phyloP scores from a whole-genome alignment of 2,329 filamentous ascomycete genomes.

The Scedosporium minutisporum region DNA sequence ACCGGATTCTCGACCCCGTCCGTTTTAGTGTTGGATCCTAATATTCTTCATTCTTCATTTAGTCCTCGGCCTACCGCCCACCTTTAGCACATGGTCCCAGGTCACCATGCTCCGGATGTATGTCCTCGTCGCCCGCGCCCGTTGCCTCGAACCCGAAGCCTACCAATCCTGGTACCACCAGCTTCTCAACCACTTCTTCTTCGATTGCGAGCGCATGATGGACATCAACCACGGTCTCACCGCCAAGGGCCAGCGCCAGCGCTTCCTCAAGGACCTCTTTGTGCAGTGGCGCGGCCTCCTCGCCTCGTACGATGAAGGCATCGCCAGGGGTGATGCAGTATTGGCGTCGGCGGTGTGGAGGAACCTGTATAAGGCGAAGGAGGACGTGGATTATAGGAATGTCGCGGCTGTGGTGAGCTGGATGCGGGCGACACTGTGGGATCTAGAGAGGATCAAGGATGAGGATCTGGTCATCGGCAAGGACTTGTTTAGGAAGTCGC shows the following conservation, averaged over 20 bases:
- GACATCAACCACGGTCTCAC: constrained; percentile 65
- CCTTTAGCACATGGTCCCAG: constrained; percentile 93
- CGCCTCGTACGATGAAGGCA: constrained; percentile 73
- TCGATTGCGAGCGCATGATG: constrained; percentile 77
- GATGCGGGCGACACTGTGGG: constrained; percentile 39
- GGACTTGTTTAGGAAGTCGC: constrained; percentile 32
- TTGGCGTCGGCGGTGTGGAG: constrained; percentile 82
- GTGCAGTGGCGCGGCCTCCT: constrained; percentile 85
- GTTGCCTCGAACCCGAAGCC: constrained; percentile 61
- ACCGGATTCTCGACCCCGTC: not conserved
- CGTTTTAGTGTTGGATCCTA: not conserved
- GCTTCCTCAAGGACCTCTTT: constrained; percentile 78
- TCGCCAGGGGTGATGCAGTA: constrained; percentile 67
- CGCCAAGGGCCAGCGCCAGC: constrained; percentile 49
- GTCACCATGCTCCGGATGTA: constrained; percentile 96
- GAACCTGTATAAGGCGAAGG: constrained; percentile 72
- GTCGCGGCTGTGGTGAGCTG: constrained; percentile 47
- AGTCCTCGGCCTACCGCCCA: constrained; percentile 74
- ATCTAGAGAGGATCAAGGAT: constrained; percentile 41
- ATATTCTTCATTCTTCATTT: not conserved
- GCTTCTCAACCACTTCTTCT: constrained; percentile 91
- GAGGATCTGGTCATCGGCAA: constrained; percentile 27
- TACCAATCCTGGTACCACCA: constrained; percentile 77
- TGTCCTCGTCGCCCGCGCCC: constrained; percentile 72
- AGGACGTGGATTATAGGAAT: constrained; percentile 38